Conservation (phyloP, 2,329 filamentous ascomycete genomes). For the Pseudocercospora eumusae region DNA sequence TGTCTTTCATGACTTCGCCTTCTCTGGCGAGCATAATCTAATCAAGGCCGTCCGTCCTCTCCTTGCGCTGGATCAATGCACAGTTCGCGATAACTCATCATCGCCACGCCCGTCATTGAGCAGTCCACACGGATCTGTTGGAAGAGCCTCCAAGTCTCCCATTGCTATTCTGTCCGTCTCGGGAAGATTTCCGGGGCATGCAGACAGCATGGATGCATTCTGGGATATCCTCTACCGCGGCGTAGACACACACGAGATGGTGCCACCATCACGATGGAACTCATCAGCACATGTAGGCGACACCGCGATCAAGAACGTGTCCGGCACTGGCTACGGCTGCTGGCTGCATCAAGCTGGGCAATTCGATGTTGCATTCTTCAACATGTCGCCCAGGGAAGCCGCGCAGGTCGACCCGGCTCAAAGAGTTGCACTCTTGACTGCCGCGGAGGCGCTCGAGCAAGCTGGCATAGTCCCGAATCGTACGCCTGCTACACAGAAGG, state of each 20-base stretch:
- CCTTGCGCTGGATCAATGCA: neutral
- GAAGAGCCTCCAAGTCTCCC: constrained; percentile 16
- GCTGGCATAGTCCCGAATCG: constrained; percentile 34
- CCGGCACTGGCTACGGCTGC: constrained; percentile 34
- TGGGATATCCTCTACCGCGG: constrained; percentile 31
- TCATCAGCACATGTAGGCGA: constrained; percentile 43
- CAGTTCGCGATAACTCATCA: neutral
- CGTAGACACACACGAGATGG: constrained; percentile 23
- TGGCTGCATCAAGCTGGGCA: constrained; percentile 42
- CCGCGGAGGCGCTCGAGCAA: constrained; percentile 34
- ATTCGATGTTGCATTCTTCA: constrained; percentile 47
- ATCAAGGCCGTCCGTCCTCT: constrained; percentile 11
- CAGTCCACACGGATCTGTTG: neutral
- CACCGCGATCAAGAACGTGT: constrained; percentile 35
- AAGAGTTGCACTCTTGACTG: constrained; percentile 33
- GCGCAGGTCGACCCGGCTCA: constrained; percentile 29
- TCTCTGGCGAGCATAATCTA: constrained; percentile 11
- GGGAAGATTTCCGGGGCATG: constrained; percentile 29
- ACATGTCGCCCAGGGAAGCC: constrained; percentile 41
- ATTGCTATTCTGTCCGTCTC: constrained; percentile 36
- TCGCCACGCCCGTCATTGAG: neutral
- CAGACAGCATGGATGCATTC: constrained; percentile 28
- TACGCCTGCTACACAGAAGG: constrained; percentile 34
- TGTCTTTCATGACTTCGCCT: constrained; percentile 13
- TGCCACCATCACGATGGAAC: constrained; percentile 38